Evolutionary conservation across 495 filamentous ascomycete genomes (phyloP), one percentile per base, ranked within the genome.

Genomic region (Trichoderma orchidacearum): DNA sequence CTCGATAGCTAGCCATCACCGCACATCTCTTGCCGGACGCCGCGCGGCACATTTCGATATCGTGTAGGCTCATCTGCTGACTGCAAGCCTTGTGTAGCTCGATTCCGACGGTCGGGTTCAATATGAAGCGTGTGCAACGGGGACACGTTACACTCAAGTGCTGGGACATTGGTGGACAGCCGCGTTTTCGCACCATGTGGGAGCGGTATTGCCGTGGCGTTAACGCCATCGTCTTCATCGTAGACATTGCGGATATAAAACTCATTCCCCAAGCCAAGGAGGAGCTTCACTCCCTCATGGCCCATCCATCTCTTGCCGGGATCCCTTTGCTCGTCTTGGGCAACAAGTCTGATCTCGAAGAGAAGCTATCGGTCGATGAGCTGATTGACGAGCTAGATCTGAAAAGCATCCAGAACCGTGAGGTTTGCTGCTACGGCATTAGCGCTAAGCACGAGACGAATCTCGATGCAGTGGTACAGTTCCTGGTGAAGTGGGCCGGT

Each of bases 71-170:
- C 7, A 23, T 9, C 13, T 23, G 27, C 73, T 79, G 67, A 78
- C 71, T 61, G 61, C 17, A 65, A 58, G 55, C 57, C 60, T 69
- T 57, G 63, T 69, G 62, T 73, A 98, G 93, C 74, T 95, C 93
- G 53, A 96, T 98, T 64, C 93, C 93, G 53, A 98, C 93, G 12
- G 92, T 98, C 62, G 93, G 93, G 60, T 97, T 97, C 76, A 97
- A 96, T 72, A 95, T 96, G 81, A 97, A 98, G 80, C 84, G 87
- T 59, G 89, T 98, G 61, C 91, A 96, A 72, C 92, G 92, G 65
- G 93, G 93, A 61, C 93, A 98, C 83, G 93, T 98, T 66, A 96
- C 93, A 58, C 77, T 98, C 68, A 97, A 96, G 76, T 98, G 92
- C 68, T 98, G 93, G 93, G 93, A 98, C 76, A 78, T 98, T 61